Base-by-base conservation (phyloP, 2,329 filamentous ascomycete species). In the Diaporthe sp. region DNA sequence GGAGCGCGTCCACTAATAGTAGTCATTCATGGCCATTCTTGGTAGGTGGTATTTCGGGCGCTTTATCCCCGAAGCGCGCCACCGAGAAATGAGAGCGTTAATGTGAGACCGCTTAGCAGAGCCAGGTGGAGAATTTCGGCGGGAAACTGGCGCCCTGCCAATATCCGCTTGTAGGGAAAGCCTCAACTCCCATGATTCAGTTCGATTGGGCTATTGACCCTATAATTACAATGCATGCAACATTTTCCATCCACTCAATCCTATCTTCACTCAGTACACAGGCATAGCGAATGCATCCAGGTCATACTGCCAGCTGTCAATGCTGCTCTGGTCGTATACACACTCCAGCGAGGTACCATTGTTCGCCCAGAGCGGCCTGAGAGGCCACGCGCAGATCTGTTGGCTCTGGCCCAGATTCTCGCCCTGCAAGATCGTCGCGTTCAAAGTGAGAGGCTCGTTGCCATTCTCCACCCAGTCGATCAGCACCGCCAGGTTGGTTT, bases 391-490 rank as follows among this genome's bases (percentile, higher is more conserved):
- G 75, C 86, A 87, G 35, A 87, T 76, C 71, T 81, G 78, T 61
- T 84, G 80, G 50, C 82, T 81, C 60, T 81, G 83, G 8, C 85
- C 85, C 0, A 80, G 81, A 28, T 80, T 85, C 30, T 33, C 58
- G 4, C 74, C 74, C 52, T 64, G 50, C 66, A 74, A 42, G 17
- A 76, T 61, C 38, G 74, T 76, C 13, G 45, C 72, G 55, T 86
- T 86, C 40, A 90, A 78, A 0, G 81, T 84, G 6, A 79, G 81
- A 1, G 88, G 88, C 66, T 82, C 83, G 4, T 82, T 79, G 3
- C 84, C 86, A 17, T 86, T 84, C 81, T 89, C 87, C 1, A 88
- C 87, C 88, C 87, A 89, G 72, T 87, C 81, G 66, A 89, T 79
- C n/a, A 80, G 28, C 15, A 71, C 76, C 60, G 68, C 71, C 42